A percentile compares a stretch with the other conserved stretches of the same genome.
These are phyloP conservation scores for Microbotryum intermedium DNA, from an alignment of 1,284 basidiomycete genomes.

Conservation along the genomic window DNA sequence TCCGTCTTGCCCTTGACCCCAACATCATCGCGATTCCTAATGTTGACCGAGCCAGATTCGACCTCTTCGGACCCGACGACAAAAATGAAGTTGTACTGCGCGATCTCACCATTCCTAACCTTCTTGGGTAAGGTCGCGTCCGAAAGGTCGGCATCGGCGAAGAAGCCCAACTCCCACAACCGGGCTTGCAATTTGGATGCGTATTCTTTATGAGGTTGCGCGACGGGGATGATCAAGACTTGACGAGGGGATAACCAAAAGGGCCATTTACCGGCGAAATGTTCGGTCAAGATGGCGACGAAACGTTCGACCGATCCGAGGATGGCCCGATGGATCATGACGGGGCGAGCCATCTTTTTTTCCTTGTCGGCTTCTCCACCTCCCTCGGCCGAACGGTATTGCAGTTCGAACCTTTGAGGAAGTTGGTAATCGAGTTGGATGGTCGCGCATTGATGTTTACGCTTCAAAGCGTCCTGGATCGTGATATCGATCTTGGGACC, in stretches of 20 bases:
- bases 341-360: constrained; percentile 63
- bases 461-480: constrained; percentile 81
- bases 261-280: constrained; percentile 97
- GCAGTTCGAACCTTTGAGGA: constrained; percentile 93
- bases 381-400: constrained; percentile 59
- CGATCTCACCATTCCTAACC: constrained; percentile 54
- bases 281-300: constrained; percentile 94
- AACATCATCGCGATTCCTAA: constrained; percentile 86
- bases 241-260: constrained; percentile 98
- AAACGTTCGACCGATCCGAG: constrained; percentile 91
- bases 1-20: constrained; percentile 64
- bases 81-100: constrained; percentile 95
- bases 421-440: constrained; percentile 99
- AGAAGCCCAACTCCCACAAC: constrained; percentile 66
- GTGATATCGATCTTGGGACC: constrained; percentile 78
- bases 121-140: constrained; percentile 94
- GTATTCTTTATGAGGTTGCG: constrained; percentile 80
- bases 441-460: constrained; percentile 96
- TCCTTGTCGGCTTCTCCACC: constrained; percentile 54
- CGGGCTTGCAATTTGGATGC: constrained; percentile 66
- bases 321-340: constrained; percentile 98
- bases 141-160: constrained; percentile 83
- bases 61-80: constrained; percentile 93
- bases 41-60: constrained; percentile 76
- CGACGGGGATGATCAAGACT: constrained; percentile 88